Conservation (phyloP, 2,329 filamentous ascomycete genomes). For the Paecilomyces formosus region DNA sequence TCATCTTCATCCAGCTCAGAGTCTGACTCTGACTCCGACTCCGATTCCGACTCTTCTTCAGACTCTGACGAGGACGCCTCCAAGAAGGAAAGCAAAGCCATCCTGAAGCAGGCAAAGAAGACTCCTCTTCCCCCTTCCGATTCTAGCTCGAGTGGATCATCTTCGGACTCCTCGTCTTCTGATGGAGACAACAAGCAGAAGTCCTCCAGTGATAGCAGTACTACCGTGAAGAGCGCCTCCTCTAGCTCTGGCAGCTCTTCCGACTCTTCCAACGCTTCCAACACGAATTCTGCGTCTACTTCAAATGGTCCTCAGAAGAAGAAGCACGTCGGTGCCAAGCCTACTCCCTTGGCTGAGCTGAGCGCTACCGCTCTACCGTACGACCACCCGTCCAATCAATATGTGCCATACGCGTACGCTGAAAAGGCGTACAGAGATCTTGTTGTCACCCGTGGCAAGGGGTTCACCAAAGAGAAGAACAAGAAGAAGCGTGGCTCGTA, state of each 20-base stretch:
- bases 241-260: conserved; percentile 6
- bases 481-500: conserved; percentile 93
- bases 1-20: conserved; percentile 7
- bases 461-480: conserved; percentile 99
- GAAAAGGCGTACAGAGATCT: conserved; percentile 82
- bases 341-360: conserved; percentile 72
- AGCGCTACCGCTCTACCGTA: conserved; percentile 58
- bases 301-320: conserved; percentile 37
- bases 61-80: conserved; percentile 19
- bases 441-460: conserved; percentile 86
- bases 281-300: conserved; percentile 35
- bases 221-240: conserved; percentile 20
- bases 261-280: conserved; percentile 6
- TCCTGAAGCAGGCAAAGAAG: conserved; percentile 26
- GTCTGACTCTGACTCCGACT: conserved; percentile 8
- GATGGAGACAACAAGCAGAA: conserved; percentile 15
- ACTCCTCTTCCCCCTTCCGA: conserved; percentile 27
- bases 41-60: conserved; percentile 10
- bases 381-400: conserved; percentile 72
- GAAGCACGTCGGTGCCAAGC: conserved; percentile 44
- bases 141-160: conserved; percentile 12
- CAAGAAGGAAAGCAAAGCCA: conserved; percentile 19
- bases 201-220: conserved; percentile 22
- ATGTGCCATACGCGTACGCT: conserved; percentile 78
- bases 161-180: conserved; percentile 17